Conservation (phyloP, 2,329 filamentous ascomycete genomes). For the Mycosphaerella arachidis region DNA sequence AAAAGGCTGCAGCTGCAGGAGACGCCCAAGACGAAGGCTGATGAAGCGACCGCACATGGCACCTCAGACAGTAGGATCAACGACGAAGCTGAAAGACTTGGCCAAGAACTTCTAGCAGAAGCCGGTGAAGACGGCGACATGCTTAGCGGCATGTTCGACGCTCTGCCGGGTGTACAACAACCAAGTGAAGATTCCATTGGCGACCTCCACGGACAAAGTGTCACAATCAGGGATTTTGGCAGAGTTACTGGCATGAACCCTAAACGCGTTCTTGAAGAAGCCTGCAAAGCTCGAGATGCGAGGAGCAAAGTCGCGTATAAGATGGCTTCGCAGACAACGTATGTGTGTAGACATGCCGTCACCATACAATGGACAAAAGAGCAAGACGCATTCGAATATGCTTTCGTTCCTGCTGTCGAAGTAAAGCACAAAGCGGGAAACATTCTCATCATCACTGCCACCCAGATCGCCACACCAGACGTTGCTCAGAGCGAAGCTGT, state of each 20-base stretch:
- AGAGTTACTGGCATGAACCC: constrained; percentile 75
- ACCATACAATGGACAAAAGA: constrained; percentile 74
- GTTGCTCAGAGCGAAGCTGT: constrained; percentile 80
- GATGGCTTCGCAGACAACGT: constrained; percentile 66
- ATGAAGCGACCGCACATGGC: background rate
- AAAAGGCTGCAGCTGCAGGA: constrained; percentile 26
- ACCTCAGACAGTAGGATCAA: constrained; percentile 45
- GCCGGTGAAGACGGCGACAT: constrained; percentile 52
- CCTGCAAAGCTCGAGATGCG: constrained; percentile 77
- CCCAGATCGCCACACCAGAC: constrained; percentile 67
- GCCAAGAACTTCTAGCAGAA: constrained; percentile 28
- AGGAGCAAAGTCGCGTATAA: constrained; percentile 63
- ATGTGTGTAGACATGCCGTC: constrained; percentile 70
- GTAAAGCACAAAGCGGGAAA: constrained; percentile 41
- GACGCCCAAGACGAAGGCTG: constrained; percentile 2
- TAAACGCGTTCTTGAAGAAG: constrained; percentile 73
- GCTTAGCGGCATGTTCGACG: constrained; percentile 56
- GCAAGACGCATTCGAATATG: constrained; percentile 51
- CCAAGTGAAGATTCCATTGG: background rate
- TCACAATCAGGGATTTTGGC: constrained; percentile 76
- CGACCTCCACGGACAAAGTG: constrained; percentile 34
- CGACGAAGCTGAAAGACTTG: constrained; percentile 40
- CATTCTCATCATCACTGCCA: constrained; percentile 66
- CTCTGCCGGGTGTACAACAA: constrained; percentile 27
- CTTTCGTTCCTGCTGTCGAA: constrained; percentile 40